These are phyloP conservation scores for Phyllosticta citribraziliensis DNA, from an alignment of 2,329 filamentous ascomycete genomes.

Conservation along the genomic window DNA sequence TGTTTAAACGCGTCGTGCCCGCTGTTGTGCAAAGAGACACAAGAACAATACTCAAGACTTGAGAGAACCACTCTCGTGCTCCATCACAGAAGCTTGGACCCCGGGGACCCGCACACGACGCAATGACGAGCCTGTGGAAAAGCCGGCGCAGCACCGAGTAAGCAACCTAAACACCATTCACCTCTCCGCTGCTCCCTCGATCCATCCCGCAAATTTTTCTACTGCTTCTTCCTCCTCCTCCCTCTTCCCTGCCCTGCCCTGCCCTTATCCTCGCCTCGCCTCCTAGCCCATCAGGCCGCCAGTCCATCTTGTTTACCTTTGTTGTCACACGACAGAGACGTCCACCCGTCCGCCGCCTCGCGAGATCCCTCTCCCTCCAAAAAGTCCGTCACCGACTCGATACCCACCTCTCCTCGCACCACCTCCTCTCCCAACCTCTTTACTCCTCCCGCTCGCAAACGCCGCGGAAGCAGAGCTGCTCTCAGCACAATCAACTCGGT, in stretches of 20 bases:
- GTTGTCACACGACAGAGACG: conserved; percentile 5
- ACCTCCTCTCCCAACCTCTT: background rate
- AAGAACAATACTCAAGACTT: no score
- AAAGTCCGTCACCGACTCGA: conserved; percentile 30
- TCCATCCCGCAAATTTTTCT: conserved; percentile 12
- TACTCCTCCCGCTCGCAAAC: conserved; percentile 2
- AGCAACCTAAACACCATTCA: conserved; percentile 16
- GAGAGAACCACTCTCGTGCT: no score
- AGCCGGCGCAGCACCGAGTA: conserved; percentile 31
- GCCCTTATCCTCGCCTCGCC: background rate
- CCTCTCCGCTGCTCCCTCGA: conserved; percentile 11
- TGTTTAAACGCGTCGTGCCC: background rate
- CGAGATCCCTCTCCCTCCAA: conserved; percentile 18
- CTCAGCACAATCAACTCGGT: conserved; percentile 9
- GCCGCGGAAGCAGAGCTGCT: conserved; percentile 4
- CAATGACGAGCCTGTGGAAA: conserved; percentile 29
- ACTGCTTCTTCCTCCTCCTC: conserved; percentile 3
- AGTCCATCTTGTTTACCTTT: background rate
- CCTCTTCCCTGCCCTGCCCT: background rate
- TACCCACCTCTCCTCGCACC: conserved; percentile 21
- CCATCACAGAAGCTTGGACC: background rate
- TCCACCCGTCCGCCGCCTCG: background rate
- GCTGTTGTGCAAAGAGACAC: no score
- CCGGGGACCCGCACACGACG: conserved; percentile 5
- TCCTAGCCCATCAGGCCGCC: background rate